Evolutionary conservation across 441 rosid genomes (phyloP), one percentile per base, ranked within the genome.

Genomic region (Adansonia madagascariensis): DNA sequence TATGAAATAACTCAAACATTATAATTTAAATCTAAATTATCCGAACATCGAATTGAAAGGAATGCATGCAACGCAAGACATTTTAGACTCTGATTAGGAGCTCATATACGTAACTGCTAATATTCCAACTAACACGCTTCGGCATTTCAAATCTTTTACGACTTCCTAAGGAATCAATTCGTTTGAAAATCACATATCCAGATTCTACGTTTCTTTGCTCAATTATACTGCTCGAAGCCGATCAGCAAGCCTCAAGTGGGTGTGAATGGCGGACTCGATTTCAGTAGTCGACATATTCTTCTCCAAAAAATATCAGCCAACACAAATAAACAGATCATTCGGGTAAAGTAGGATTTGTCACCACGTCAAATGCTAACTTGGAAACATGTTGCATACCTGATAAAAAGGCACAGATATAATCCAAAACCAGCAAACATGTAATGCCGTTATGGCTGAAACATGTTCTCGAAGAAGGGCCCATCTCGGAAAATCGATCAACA

Each of bases 401-500:
- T 95, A 95, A 82, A 27, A 91, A 92, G 46, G 85, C 82, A 80
- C 89, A 82, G 79, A 94, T 85, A 50, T 85, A 80, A 86, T 94
- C 90, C 59, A 95, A 77, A 80, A 95, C 89, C 86, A 89, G 90
- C 77, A 90, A 79, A 84, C 98, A 90, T 1, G 92, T 91, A 79
- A 93, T 93, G 56, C 99, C 98, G 50, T 79, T 85, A 59, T 85
- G 84, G 41, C 95, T 86, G 91, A 95, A 94, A 89, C 88, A 92
- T 0, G 98, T 92, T 79, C 90, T 83, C 7, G 98, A 94, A 80
- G 97, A 91, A 78, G 93, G 99, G 43, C 99, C 98, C 89, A 94
- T 92, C 85, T 94, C 99, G 8, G 94, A 84, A 80, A 90, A 96
- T 79, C 97, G 94, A 74, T 96, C 99, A 3, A 90, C 17, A 0